Evolutionary conservation across 805 yeast species (phyloP), one percentile per base, ranked within the genome.

Genomic region (Pichia cephalocereana): DNA sequence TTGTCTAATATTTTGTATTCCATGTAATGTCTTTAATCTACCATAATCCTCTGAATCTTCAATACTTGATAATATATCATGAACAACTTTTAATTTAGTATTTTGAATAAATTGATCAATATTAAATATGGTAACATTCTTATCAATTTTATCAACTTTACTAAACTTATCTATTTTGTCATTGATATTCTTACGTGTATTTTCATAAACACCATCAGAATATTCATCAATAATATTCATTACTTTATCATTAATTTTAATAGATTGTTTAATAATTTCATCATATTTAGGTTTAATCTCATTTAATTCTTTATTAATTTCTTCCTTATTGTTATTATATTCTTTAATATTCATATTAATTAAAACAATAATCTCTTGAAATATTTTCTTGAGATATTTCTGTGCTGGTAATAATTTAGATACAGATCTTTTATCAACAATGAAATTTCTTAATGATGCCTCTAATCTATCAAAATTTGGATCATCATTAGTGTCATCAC

Each of bases 341-440:
- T 76, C 67, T n/a, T 71, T 64, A 45, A 79, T 72, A 61, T 90
- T 93, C n/a, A 77, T 66, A 10, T 71, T 66, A 0, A 95, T 74
- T 19, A 93, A 69, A 1, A 68, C 65, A 44, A 69, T 68, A 39
- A 91, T 59, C 58, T 93, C 99, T 23, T 64, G 63, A 40, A 86
- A 73, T 12, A 90, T 60, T 57, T 89, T 91, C 18, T 72, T 52
- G 30, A 91, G 67, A 57, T 85, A 93, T n/a, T 83, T 90, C 60
- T 89, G 88, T 0, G 96, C 98, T 0, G 99, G 99, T 36, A 87
- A 75, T 14, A 93, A 70, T 62, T 93, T 93, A 0, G 98, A 89
- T 11, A 85, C 64, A 0, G 96, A 80, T 58, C 99, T 76, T 58
- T 90, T 93, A 55, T 91, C 96, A 23, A 93, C 71, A 6, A 93